Evolutionary conservation across 805 yeast genomes (phyloP), one percentile per base, ranked within the genome.

Genomic region (Wickerhamiella dianesei): DNA sequence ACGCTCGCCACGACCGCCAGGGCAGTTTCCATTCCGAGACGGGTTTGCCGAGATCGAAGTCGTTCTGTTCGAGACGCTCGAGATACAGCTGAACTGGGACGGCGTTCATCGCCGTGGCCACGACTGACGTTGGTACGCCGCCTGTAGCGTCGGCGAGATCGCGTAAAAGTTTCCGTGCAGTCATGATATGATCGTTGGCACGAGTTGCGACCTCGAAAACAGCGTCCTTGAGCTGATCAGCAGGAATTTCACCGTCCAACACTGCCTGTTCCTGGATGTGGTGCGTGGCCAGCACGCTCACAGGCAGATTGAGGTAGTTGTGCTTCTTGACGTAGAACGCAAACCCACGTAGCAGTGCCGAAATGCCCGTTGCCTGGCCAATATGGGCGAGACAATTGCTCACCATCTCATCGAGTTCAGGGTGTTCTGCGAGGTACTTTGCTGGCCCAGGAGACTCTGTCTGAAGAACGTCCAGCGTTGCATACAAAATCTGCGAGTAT

Each of bases 351-450:
- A 85, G 68, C 62, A 75, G 69, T 2, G 81, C 71, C 1, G 85
- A 78, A 12, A 85, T 69, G 0, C 87, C 79, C 0, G 80, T 74
- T 1, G 92, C 83, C 60, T 85, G 94, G 4, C 95, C 95, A 36
- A 85, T 64, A 62, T 84, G 94, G 0, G 94, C 92, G 9, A 77
- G 73, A 8, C 80, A 72, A 50, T 81, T 84, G 32, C 77, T 70
- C 6, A 77, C 64, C 3, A 60, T 53, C 16, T 62, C 61, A 49
- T 72, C 75, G n/a, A 77, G 57, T 4, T 51, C 52, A 0, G 70
- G 63, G 40, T 76, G 70, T 20, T 63, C 58, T 49, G 74, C 76
- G 32, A 81, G 60, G 29, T 77, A 57, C 37, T 63, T 59, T 13
- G 74, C 69, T 1, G 78, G 73, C 0, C 83, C 84, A 1, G 80